Base-by-base conservation (phyloP, 116 monocot species). In the Zostera marina region DNA sequence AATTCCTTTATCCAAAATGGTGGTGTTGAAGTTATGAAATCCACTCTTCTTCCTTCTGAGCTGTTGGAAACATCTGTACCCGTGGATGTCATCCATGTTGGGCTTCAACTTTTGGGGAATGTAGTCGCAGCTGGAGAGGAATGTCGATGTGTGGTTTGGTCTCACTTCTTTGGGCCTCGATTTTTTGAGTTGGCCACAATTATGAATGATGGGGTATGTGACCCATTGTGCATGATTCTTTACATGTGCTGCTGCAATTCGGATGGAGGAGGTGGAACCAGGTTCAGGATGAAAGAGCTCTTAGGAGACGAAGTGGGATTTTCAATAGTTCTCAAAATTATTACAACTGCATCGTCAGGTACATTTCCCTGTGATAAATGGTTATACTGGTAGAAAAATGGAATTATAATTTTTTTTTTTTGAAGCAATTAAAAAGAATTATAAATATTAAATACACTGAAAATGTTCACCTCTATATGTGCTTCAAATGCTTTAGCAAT, bases 101-200 rank as follows among this genome's bases (percentile, higher is more conserved):
- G 65, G 40, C 49, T 81, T 47, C 92, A 92, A 76, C 25, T 76
- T n/a, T 60, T 92, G 6, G 87, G 73, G 39, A 87, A 87, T 52
- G 74, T 70, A 15, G 73, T 72, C 13, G 54, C 75, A 12, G 77
- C 72, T 2, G 87, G 83, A 23, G 87, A 87, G 65, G 46, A 16
- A 44, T 76, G 80, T 26, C 68, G 64, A 41, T 20, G 52, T 8
- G 74, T 65, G 7, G 72, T 87, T 1, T 92, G 92, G 87, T 41
- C 46, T 3, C 60, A 66, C 21, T 38, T 80, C 59, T 87, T 81
- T 56, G 78, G 82, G 0, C 57, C 6, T 3, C 65, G 73, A 41
- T 81, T 92, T 47, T 42, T 67, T 46, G 52, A 67, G 45, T 20
- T 87, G 22, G 75, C 80, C 3, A 12, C 52, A 69, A 63, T 87